These are phyloP conservation scores for Macrotyloma uniflorum DNA, from an alignment of 306 rosid species.

Conservation along the genomic window DNA sequence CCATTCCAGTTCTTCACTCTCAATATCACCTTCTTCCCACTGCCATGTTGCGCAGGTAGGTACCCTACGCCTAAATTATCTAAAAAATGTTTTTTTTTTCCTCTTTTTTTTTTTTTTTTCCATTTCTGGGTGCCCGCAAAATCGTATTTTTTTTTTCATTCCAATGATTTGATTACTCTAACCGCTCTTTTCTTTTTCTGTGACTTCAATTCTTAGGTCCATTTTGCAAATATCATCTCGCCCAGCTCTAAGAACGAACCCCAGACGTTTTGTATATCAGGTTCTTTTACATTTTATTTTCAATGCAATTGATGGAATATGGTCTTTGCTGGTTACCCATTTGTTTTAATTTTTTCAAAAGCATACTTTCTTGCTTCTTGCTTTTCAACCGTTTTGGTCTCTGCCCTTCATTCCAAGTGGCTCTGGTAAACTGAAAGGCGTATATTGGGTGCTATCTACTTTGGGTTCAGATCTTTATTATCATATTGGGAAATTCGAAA, in stretches of 20 bases:
- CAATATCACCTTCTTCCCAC: neutral
- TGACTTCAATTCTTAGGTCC: conserved; percentile 49
- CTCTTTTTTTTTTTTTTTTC: neutral
- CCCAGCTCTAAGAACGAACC: conserved; percentile 53
- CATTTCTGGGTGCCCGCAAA: neutral
- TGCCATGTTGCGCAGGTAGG: conserved; percentile 11
- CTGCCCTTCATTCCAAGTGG: neutral
- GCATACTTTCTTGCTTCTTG: neutral
- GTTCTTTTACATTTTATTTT: conserved; percentile 28
- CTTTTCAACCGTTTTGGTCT: conserved; percentile 7
- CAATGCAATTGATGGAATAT: conserved; percentile 1
- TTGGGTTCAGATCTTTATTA: neutral
- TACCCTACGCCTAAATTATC: neutral
- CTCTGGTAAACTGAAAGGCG: neutral
- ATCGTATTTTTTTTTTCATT: conserved; percentile 22
- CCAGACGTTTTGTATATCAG: conserved; percentile 61
- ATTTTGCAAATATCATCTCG: conserved; percentile 68
- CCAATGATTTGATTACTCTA: neutral
- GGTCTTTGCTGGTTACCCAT: neutral
- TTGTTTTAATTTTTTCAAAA: neutral
- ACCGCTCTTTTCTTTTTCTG: neutral
- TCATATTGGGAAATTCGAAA: neutral
- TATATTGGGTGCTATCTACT: conserved; percentile 8
- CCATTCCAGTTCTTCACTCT: neutral
- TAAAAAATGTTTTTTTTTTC: neutral